Percentiles rank a stretch among this genome's conserved stretches.
Evolutionary conservation across 2,329 filamentous ascomycete genomes (phyloP).

Genomic region (Aspergillus udagawae): DNA sequence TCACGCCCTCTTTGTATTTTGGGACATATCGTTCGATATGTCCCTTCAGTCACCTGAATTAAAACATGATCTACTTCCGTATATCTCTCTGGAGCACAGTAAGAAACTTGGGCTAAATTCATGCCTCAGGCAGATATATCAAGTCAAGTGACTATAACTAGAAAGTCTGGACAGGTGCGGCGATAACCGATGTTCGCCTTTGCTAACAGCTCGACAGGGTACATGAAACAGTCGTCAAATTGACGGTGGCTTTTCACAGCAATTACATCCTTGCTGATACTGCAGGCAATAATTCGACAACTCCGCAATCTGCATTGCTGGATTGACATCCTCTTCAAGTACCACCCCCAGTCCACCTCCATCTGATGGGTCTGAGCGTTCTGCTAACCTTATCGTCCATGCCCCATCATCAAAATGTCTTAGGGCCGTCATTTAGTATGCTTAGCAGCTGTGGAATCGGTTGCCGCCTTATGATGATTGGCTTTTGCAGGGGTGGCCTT

Average conservation of each 20-base stretch:
- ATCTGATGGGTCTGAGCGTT: background rate
- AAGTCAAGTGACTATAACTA: background rate
- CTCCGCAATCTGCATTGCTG: background rate
- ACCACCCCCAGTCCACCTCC: background rate
- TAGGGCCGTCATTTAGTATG: background rate
- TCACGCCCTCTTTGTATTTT: background rate
- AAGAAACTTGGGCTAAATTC: background rate
- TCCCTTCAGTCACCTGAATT: background rate
- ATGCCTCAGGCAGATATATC: background rate
- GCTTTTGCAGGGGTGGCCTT: too few relatives aligned
- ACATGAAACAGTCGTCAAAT: too few relatives aligned
- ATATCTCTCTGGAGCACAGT: too few relatives aligned
- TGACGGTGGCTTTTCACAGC: background rate
- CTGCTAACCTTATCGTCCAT: background rate
- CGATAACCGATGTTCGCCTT: too few relatives aligned
- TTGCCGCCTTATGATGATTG: background rate
- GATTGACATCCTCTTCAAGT: background rate
- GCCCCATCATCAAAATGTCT: background rate
- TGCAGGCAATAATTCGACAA: background rate
- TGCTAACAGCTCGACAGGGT: background rate
- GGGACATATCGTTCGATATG: background rate
- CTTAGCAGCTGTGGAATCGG: background rate
- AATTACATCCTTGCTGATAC: background rate
- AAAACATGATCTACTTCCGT: background rate
- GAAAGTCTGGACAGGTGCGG: background rate